Evolutionary conservation across 2,329 filamentous ascomycete species (phyloP).

Genomic region (Colletotrichum sp.): DNA sequence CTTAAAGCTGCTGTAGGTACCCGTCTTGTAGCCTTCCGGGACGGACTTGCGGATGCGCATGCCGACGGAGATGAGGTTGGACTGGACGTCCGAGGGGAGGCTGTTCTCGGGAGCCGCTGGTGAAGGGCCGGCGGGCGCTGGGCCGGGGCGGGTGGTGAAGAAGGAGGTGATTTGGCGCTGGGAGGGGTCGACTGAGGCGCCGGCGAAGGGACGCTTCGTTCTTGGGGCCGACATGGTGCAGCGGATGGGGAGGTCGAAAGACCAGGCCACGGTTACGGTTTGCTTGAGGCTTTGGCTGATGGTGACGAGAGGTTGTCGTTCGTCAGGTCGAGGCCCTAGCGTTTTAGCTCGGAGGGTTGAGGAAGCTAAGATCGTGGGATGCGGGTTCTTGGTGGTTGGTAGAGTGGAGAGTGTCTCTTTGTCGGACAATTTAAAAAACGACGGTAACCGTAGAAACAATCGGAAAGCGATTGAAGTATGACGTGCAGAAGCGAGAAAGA

Average conservation of each 20-base stretch:
- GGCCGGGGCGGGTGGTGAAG: slow-evolving; percentile 43
- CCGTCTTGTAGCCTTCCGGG: slow-evolving; percentile 91
- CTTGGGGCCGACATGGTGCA: slow-evolving; percentile 55
- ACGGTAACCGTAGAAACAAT: slow-evolving; percentile 15
- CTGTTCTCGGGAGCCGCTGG: slow-evolving; percentile 40
- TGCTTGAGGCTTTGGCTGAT: not conserved
- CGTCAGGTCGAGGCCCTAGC: not conserved
- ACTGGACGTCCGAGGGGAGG: slow-evolving; percentile 72
- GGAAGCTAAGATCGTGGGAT: not conserved
- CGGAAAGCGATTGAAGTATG: not conserved
- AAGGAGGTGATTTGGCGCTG: slow-evolving; percentile 70
- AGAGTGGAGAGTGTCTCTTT: slow-evolving; percentile 21
- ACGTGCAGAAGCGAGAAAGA: not conserved
- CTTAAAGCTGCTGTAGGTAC: slow-evolving; percentile 53
- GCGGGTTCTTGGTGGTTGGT: not conserved
- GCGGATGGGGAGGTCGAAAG: not conserved
- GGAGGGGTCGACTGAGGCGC: slow-evolving; percentile 60
- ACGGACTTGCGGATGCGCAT: slow-evolving; percentile 95
- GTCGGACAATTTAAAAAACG: not conserved
- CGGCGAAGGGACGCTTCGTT: slow-evolving; percentile 66
- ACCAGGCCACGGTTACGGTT: not conserved
- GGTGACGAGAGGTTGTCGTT: not conserved
- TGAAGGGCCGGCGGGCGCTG: slow-evolving; percentile 20
- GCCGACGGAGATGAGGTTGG: slow-evolving; percentile 87
- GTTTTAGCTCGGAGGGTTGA: not conserved